These are phyloP conservation scores for Orbilia ellipsospora DNA, from an alignment of 2,329 filamentous ascomycete genomes.

Conservation along the genomic window DNA sequence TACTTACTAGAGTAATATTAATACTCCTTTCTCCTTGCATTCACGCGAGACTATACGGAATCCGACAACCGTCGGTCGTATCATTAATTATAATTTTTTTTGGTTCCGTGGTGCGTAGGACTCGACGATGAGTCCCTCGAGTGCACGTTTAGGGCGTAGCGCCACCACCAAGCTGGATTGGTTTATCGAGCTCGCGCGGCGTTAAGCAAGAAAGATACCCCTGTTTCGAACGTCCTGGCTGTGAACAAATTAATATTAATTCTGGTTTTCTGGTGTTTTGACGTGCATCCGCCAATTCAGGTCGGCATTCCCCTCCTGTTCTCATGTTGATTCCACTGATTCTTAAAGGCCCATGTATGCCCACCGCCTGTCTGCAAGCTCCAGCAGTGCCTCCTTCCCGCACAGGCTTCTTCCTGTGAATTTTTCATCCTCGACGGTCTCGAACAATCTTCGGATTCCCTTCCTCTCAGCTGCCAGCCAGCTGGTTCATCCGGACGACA, in stretches of 20 bases:
- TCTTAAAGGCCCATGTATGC: slow-evolving; percentile 28
- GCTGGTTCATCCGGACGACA: background rate
- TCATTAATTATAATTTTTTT: slow-evolving; percentile 29
- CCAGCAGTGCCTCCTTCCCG: slow-evolving; percentile 32
- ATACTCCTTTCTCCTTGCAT: slow-evolving; percentile 25
- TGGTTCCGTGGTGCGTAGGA: slow-evolving; percentile 39
- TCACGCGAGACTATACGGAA: slow-evolving; percentile 9
- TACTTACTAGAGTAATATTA: too few species aligned
- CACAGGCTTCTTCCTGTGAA: slow-evolving; percentile 19
- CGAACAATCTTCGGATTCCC: slow-evolving; percentile 8
- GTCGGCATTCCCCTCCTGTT: slow-evolving; percentile 19
- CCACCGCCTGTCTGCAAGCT: slow-evolving; percentile 20
- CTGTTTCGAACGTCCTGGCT: slow-evolving; percentile 8
- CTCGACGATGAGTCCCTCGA: background rate
- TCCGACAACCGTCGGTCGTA: slow-evolving; percentile 3
- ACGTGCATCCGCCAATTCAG: slow-evolving; percentile 30
- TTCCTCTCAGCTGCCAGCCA: slow-evolving; percentile 21
- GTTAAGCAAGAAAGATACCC: slow-evolving; percentile 50
- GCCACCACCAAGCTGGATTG: slow-evolving; percentile 38
- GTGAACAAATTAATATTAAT: slow-evolving; percentile 19
- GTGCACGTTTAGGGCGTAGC: slow-evolving; percentile 15
- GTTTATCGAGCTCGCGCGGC: slow-evolving; percentile 17
- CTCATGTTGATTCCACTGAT: slow-evolving; percentile 6
- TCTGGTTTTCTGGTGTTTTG: slow-evolving; percentile 37
- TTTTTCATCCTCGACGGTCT: slow-evolving; percentile 29